These are phyloP conservation scores for Mycena venus DNA, from an alignment of 768 basidiomycete species.

Conservation along the genomic window DNA sequence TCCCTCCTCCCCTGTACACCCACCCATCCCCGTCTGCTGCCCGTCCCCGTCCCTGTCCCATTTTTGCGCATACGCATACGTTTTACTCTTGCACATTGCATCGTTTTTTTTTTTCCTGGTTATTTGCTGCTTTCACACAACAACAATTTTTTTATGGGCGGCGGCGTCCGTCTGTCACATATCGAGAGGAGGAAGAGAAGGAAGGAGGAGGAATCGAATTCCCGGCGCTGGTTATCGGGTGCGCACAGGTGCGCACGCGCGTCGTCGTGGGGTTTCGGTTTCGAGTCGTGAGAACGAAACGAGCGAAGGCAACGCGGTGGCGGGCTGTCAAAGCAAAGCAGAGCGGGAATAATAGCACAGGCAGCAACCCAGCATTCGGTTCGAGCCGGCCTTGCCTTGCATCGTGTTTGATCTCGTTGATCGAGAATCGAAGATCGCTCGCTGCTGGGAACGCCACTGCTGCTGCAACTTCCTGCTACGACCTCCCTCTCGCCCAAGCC, in stretches of 20 bases:
- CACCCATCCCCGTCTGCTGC: background rate
- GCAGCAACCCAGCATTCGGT: too few species aligned
- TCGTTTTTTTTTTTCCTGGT: constrained; percentile 41
- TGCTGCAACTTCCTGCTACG: background rate
- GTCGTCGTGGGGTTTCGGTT: too few species aligned
- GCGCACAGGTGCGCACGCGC: constrained; percentile 6
- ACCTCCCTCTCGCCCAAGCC: constrained; percentile 9
- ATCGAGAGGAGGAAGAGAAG: background rate
- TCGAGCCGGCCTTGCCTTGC: constrained; percentile 24
- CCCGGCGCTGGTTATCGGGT: background rate
- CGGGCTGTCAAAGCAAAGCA: background rate
- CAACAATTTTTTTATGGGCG: constrained; percentile 32
- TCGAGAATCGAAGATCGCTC: constrained; percentile 35
- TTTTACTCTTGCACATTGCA: constrained; percentile 47
- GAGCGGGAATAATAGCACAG: background rate
- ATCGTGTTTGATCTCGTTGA: constrained; percentile 39
- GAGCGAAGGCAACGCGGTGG: background rate
- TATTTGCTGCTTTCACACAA: constrained; percentile 36
- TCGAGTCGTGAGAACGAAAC: constrained; percentile 23
- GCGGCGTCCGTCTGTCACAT: background rate
- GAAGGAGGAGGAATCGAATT: constrained; percentile 1
- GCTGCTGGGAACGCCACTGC: background rate
- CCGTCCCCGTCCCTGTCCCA: constrained; percentile 38
- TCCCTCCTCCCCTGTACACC: too few species aligned
- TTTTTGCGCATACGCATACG: constrained; percentile 48